Percentiles rank a stretch among this genome's conserved stretches.
Conservation (phyloP, 441 rosid genomes). For the Cnidoscolus chayamansa region DNA sequence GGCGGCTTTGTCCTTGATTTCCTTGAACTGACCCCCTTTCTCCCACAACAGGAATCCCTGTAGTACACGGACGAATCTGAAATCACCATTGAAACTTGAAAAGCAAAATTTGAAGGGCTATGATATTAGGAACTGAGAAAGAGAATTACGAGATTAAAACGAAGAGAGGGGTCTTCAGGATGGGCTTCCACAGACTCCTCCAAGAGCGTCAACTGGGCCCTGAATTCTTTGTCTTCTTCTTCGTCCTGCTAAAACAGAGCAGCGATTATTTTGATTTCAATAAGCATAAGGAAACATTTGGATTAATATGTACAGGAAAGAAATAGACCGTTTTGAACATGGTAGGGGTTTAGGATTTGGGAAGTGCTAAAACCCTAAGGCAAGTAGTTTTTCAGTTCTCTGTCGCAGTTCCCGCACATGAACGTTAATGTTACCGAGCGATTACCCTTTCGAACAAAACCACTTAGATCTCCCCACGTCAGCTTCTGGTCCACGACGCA, state of each 20-base stretch:
- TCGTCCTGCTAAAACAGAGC: slow-evolving; percentile 25
- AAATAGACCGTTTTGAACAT: slow-evolving; percentile 11
- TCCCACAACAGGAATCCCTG: slow-evolving; percentile 79
- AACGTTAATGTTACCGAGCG: too few relatives aligned
- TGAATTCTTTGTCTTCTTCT: slow-evolving; percentile 23
- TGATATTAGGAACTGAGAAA: neutral
- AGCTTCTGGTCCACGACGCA: too few relatives aligned
- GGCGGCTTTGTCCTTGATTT: slow-evolving; percentile 57
- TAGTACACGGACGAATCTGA: neutral
- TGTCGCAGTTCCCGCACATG: too few relatives aligned
- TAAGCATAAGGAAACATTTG: neutral
- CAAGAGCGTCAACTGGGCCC: slow-evolving; percentile 32
- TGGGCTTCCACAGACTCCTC: slow-evolving; percentile 53
- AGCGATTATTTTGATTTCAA: neutral
- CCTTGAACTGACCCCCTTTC: slow-evolving; percentile 29
- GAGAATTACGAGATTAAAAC: slow-evolving; percentile 50
- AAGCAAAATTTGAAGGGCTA: neutral
- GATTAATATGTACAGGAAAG: neutral
- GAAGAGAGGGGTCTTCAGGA: slow-evolving; percentile 69
- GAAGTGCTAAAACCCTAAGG: slow-evolving; percentile 8
- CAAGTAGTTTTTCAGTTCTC: too few relatives aligned
- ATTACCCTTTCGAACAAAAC: too few relatives aligned
- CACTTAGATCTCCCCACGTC: too few relatives aligned
- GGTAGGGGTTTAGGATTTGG: neutral
- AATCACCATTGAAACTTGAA: neutral